Conservation (phyloP, 768 basidiomycete species). For the Gautieria morchelliformis region DNA sequence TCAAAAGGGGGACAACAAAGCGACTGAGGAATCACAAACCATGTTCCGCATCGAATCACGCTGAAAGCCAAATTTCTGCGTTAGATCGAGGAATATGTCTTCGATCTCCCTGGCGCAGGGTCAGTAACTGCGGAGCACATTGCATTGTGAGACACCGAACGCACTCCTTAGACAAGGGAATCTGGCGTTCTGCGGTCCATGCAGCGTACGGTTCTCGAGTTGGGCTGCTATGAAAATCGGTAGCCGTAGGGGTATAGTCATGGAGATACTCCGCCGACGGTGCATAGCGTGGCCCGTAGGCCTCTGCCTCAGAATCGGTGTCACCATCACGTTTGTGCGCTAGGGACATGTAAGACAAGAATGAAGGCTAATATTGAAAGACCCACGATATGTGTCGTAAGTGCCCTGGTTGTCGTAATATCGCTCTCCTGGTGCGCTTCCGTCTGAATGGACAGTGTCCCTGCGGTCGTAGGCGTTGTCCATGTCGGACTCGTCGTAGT, state of each 20-base stretch:
- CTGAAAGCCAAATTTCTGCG: slow-evolving; percentile 99
- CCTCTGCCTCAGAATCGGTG: slow-evolving; percentile 74
- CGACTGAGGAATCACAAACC: slow-evolving; percentile 33
- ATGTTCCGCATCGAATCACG: slow-evolving; percentile 92
- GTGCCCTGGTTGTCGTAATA: slow-evolving; percentile 57
- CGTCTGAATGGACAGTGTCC: not conserved
- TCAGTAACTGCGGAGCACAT: not conserved
- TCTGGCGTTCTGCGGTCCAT: slow-evolving; percentile 85
- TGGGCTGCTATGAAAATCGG: slow-evolving; percentile 48
- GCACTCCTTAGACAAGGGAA: slow-evolving; percentile 90
- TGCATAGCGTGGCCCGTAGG: slow-evolving; percentile 59
- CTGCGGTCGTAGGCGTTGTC: not conserved
- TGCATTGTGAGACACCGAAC: slow-evolving; percentile 4
- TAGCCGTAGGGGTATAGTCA: slow-evolving; percentile 64
- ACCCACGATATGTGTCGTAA: slow-evolving; percentile 55
- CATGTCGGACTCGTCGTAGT: not conserved
- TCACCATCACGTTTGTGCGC: slow-evolving; percentile 50
- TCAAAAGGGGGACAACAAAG: not conserved
- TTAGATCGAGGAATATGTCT: slow-evolving; percentile 93
- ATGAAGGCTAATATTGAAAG: slow-evolving; percentile 11
- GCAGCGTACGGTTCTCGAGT: slow-evolving; percentile 85
- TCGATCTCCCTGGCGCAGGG: slow-evolving; percentile 61
- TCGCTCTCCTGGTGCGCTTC: slow-evolving; percentile 24
- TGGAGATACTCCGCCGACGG: slow-evolving; percentile 61
- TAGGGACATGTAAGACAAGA: slow-evolving; percentile 19